phyloP scores from a whole-genome alignment of 805 yeast species.

The Kockiozyma suomiensis region DNA sequence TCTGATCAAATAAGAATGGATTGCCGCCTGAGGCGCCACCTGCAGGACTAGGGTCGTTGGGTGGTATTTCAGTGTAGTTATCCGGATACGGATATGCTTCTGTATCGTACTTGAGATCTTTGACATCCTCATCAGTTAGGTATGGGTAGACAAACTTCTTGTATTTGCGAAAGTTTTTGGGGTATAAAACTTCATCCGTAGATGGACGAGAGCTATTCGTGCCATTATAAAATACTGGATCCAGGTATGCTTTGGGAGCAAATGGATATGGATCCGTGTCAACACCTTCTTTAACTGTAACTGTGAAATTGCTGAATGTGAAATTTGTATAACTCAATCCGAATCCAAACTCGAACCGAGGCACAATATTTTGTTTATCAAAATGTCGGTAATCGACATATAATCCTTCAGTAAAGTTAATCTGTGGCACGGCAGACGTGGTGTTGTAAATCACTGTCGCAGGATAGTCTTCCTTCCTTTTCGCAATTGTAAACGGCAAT shows the following conservation, averaged over 20 bases:
- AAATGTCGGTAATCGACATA: slow-evolving; percentile 61
- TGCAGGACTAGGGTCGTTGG: slow-evolving; percentile 36
- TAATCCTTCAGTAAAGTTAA: slow-evolving; percentile 47
- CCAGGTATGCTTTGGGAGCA: slow-evolving; percentile 6
- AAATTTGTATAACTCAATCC: slow-evolving; percentile 59
- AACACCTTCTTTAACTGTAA: slow-evolving; percentile 49
- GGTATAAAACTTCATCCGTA: slow-evolving; percentile 43
- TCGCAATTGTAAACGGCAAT: slow-evolving; percentile 65
- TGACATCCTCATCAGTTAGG: slow-evolving; percentile 17
- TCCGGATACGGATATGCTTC: slow-evolving; percentile 45
- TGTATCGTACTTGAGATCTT: slow-evolving; percentile 4
- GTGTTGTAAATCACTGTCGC: slow-evolving; percentile 42
- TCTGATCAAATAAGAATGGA: slow-evolving; percentile 59
- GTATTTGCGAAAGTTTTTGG: slow-evolving; percentile 43
- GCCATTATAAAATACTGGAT: not conserved
- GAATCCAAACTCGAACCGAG: slow-evolving; percentile 63
- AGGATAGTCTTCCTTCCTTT: slow-evolving; percentile 52
- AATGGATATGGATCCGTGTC: slow-evolving; percentile 42
- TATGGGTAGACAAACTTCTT: slow-evolving; percentile 38
- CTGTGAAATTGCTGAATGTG: slow-evolving; percentile 45
- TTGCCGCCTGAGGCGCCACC: slow-evolving; percentile 63
- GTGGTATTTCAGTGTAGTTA: slow-evolving; percentile 44
- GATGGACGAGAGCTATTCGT: slow-evolving; percentile 36
- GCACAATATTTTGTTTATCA: slow-evolving; percentile 57
- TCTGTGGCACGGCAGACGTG: slow-evolving; percentile 45